Evolutionary conservation across 495 filamentous ascomycete species (phyloP).

Genomic region (Daldinia bambusicola): DNA sequence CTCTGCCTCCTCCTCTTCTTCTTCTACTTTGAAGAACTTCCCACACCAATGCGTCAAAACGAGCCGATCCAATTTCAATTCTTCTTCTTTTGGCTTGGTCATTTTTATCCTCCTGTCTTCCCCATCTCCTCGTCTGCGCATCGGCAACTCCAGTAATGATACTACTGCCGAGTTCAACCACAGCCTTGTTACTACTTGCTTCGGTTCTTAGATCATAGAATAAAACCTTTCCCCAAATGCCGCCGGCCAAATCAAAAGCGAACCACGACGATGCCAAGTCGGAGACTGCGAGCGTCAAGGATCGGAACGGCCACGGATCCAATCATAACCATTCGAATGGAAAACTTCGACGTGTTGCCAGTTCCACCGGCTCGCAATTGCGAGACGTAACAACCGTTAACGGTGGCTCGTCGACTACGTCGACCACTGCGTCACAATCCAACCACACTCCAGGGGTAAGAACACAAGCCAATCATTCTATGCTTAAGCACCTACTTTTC

Average conservation of each 20-base stretch:
- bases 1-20: constrained; percentile 1
- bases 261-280: constrained; percentile 62
- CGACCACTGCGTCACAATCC: constrained; percentile 33
- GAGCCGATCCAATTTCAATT: constrained; percentile 29
- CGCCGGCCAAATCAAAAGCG: constrained; percentile 45
- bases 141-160: constrained; percentile 37
- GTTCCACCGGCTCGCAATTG: constrained; percentile 56
- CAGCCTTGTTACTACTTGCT: constrained; percentile 15
- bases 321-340: constrained; percentile 53
- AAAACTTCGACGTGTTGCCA: constrained; percentile 60
- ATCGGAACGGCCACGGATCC: constrained; percentile 55
- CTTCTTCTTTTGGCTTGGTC: constrained; percentile 9
- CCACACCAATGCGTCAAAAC: constrained; percentile 34
- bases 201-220: constrained; percentile 42
- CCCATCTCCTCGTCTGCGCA: neutral
- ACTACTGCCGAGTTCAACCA: constrained; percentile 16
- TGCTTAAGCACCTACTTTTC: neutral
- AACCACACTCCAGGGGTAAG: constrained; percentile 46
- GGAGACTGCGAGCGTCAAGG: constrained; percentile 55
- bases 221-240: constrained; percentile 34
- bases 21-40: constrained; percentile 2
- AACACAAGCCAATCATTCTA: neutral
- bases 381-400: constrained; percentile 54
- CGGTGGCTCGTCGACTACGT: constrained; percentile 40
- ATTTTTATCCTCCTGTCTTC: constrained; percentile 10